A percentile compares a stretch with the other conserved stretches of the same genome.
phyloP scores from a whole-genome alignment of 805 yeast species.

The Metschnikowia henanensis region DNA sequence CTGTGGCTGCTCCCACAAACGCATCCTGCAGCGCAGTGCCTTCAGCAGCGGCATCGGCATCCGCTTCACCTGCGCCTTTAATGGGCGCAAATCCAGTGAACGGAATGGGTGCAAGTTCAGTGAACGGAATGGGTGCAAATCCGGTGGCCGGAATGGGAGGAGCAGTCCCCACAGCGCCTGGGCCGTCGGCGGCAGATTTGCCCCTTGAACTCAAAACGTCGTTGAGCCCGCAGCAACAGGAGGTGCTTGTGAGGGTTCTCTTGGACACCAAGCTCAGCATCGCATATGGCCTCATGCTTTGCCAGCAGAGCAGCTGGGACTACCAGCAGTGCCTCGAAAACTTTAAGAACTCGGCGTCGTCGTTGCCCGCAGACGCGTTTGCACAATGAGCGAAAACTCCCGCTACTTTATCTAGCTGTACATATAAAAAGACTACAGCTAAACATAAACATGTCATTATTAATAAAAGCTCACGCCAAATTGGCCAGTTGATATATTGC shows the following conservation, averaged over 20 bases:
- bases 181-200: slow-evolving; percentile 38
- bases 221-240: slow-evolving; percentile 56
- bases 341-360: slow-evolving; percentile 65
- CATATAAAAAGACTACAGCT: no score
- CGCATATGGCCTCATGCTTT: slow-evolving; percentile 79
- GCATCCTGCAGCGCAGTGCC: no score
- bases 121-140: not conserved
- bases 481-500: no score
- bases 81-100: not conserved
- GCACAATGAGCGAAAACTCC: no score
- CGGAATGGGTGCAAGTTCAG: not conserved
- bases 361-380: slow-evolving; percentile 44
- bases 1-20: no score
- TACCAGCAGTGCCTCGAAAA: slow-evolving; percentile 65
- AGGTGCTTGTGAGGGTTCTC: slow-evolving; percentile 62
- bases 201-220: slow-evolving; percentile 57
- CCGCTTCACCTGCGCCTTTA: slow-evolving; percentile 10
- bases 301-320: slow-evolving; percentile 88
- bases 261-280: slow-evolving; percentile 72
- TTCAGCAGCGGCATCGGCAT: slow-evolving; percentile 12
- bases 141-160: not conserved
- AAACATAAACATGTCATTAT: not conserved
- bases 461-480: not conserved
- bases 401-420: no score
- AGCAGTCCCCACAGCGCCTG: not conserved